These are phyloP conservation scores for Arabidopsis lyrata DNA, from an alignment of 441 rosid genomes.

Conservation along the genomic window DNA sequence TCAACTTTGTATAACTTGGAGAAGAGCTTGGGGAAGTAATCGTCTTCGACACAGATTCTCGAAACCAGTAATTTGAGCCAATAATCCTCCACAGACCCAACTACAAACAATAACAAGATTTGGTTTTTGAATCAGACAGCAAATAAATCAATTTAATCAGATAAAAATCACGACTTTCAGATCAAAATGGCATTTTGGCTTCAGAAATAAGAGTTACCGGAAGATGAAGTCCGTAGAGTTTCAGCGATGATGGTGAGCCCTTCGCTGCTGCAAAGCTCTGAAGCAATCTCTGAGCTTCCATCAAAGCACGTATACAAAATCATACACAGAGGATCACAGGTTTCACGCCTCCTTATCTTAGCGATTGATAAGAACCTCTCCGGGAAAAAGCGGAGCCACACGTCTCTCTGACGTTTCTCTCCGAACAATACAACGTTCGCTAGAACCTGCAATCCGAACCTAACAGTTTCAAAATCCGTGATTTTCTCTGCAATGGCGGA, in stretches of 20 bases:
- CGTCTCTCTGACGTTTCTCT: constrained; percentile 59
- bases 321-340: constrained; percentile 78
- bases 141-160: not conserved
- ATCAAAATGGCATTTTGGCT: not conserved
- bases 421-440: constrained; percentile 80
- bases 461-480: constrained; percentile 52
- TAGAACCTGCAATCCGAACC: constrained; percentile 66
- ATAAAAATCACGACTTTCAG: not conserved
- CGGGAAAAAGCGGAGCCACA: constrained; percentile 69
- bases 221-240: constrained; percentile 57
- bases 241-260: constrained; percentile 61
- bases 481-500: constrained; percentile 37
- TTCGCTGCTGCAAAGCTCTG: constrained; percentile 52
- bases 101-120: constrained; percentile 43
- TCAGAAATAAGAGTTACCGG: constrained; percentile 45
- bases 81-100: constrained; percentile 70
- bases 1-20: constrained; percentile 28
- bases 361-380: constrained; percentile 55
- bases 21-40: constrained; percentile 57
- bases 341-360: constrained; percentile 51
- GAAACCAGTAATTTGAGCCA: constrained; percentile 83
- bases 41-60: constrained; percentile 65
- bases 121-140: not conserved
- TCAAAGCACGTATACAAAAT: constrained; percentile 69
- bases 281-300: constrained; percentile 52